Base-by-base conservation (phyloP, 75 land plant genomes). In the Picea sitchensis region DNA sequence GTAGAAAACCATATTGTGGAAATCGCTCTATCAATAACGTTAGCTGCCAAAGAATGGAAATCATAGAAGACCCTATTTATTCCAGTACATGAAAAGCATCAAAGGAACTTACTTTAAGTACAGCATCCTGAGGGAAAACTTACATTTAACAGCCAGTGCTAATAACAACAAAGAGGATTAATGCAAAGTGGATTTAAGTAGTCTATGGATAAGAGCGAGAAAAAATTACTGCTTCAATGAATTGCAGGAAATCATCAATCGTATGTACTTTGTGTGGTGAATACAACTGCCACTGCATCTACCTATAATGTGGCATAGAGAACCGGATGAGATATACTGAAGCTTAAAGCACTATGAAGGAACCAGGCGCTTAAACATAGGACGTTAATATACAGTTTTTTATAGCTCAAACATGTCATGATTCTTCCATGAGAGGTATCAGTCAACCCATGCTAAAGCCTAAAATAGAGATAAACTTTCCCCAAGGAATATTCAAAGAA, bases 361-460 rank as follows among this genome's bases (percentile, higher is more conserved):
- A 67, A 51, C 11, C 56, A 51, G 56, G 56, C 2, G 11, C 56
- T 51, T 51, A 12, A 71, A 71, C 26, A 18, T 3, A 7, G 20
- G 72, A 17, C 7, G 14, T 7, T 47, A 44, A n/a, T 20, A 21
- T 71, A 71, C 74, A 71, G 44, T 26, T 71, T 71, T 26, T 47
- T 71, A 9, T 71, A 41, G 74, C 74, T n/a, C 56, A 18, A 71
- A 18, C n/a, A 71, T 71, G 44, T 3, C 74, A 71, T 0, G 54
- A 71, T 47, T 71, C 74, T 44, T 71, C 51, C 71, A 11, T 21
- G n/a, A 20, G 56, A 47, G 74, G n/a, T 71, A n/a, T 71, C 44
- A 3, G 54, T 2, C 51, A 71, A 44, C 23, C 74, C 74, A 41
- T 71, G 47, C 21, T 44, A 71, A 44, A 71, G 3, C 23, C 56